A percentile compares a stretch with the other conserved stretches of the same genome.
Conservation (phyloP, 306 rosid genomes). For the Gynostemma pentaphyllum region DNA sequence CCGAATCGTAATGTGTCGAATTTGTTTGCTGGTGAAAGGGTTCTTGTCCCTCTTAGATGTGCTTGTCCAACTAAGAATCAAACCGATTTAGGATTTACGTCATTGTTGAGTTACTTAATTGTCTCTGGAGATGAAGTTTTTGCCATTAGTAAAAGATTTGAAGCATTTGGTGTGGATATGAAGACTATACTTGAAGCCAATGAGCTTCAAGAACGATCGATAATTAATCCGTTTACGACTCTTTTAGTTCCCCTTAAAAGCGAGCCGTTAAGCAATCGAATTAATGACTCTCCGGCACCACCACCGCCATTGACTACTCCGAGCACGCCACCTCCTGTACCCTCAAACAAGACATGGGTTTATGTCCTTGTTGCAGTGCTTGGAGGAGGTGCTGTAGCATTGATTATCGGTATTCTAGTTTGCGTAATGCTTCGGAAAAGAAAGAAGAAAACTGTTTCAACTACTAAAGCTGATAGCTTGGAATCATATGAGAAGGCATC, state of each 20-base stretch:
- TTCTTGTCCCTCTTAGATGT: constrained; percentile 73
- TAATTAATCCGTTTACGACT: constrained; percentile 38
- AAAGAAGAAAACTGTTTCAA: constrained; percentile 6
- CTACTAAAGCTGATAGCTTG: constrained; percentile 15
- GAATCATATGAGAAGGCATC: constrained; percentile 25
- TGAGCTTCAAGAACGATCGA: constrained; percentile 25
- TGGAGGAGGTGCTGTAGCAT: constrained; percentile 12
- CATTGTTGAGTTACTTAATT: constrained; percentile 45
- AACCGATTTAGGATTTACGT: constrained; percentile 36
- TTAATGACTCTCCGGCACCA: constrained; percentile 20
- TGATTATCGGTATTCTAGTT: constrained; percentile 1
- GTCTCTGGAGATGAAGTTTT: constrained; percentile 29
- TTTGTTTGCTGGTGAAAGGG: constrained; percentile 23
- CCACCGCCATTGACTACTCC: constrained; percentile 17
- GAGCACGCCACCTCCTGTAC: constrained; percentile 18
- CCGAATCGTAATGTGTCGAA: background rate
- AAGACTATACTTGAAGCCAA: constrained; percentile 40
- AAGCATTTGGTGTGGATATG: constrained; percentile 26
- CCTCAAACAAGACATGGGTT: constrained; percentile 50
- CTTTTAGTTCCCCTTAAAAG: constrained; percentile 58
- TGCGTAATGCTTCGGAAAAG: background rate
- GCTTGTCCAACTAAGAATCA: constrained; percentile 85
- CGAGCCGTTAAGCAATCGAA: constrained; percentile 41
- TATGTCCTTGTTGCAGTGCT: constrained; percentile 45
- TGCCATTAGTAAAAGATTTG: constrained; percentile 25